Evolutionary conservation across 768 basidiomycete genomes (phyloP).

Genomic region (Leccinum olivaceopallidum): DNA sequence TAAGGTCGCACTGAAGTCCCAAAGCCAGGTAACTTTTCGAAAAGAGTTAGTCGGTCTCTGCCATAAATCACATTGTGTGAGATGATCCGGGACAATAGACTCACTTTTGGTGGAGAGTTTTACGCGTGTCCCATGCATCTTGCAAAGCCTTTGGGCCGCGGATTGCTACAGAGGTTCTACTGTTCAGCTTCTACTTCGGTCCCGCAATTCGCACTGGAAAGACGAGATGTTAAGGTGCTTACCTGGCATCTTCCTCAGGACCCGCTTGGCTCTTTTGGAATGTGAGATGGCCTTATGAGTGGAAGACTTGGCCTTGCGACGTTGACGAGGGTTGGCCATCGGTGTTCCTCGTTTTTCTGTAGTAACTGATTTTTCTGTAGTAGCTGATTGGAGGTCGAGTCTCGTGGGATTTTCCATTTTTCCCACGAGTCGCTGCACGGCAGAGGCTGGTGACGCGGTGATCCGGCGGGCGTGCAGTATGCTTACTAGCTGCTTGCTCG

Average conservation of each 20-base stretch:
- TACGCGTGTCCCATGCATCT: constrained; percentile 83
- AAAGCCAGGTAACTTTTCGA: constrained; percentile 67
- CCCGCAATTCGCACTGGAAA: neutral
- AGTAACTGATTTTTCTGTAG: neutral
- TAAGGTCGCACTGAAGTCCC: constrained; percentile 69
- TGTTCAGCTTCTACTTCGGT: constrained; percentile 9
- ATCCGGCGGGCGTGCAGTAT: neutral
- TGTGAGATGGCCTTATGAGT: constrained; percentile 73
- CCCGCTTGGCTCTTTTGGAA: constrained; percentile 70
- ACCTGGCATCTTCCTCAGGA: constrained; percentile 80
- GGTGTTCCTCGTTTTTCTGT: neutral
- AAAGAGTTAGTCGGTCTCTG: constrained; percentile 2
- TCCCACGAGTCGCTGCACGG: neutral
- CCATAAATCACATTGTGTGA: neutral
- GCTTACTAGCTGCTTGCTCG: too few species aligned
- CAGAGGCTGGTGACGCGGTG: too few species aligned
- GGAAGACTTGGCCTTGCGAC: constrained; percentile 80
- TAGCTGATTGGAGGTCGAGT: neutral
- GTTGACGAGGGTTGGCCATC: constrained; percentile 96
- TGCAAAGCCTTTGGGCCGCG: constrained; percentile 80
- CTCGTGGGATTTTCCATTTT: neutral
- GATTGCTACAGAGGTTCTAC: constrained; percentile 50
- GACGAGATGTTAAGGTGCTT: constrained; percentile 23
- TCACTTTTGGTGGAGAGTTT: constrained; percentile 93
- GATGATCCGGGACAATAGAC: constrained; percentile 27